Percentiles rank a stretch among this genome's conserved stretches.
These are phyloP conservation scores for Thielaviopsis populi DNA, from an alignment of 2,329 filamentous ascomycete genomes.

Conservation along the genomic window DNA sequence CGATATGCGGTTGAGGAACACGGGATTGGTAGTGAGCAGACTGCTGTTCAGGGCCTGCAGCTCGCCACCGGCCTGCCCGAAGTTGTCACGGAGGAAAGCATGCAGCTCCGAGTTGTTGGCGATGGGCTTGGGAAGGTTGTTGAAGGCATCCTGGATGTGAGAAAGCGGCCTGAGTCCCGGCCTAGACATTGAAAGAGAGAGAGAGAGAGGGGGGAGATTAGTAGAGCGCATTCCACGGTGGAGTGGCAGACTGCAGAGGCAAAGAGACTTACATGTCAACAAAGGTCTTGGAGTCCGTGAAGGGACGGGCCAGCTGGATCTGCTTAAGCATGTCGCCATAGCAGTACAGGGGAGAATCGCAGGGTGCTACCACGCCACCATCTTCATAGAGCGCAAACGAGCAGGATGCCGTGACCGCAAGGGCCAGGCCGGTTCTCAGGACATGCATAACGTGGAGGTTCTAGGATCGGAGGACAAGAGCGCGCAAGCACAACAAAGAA, in stretches of 20 bases:
- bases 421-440: neutral
- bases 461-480: neutral
- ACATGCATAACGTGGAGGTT: neutral
- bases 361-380: slow-evolving; percentile 46
- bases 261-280: slow-evolving; percentile 44
- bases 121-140: slow-evolving; percentile 43
- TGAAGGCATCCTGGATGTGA: slow-evolving; percentile 47
- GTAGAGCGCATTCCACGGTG: neutral
- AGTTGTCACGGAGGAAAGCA: slow-evolving; percentile 46
- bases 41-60: slow-evolving; percentile 37
- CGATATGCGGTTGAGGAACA: slow-evolving; percentile 41
- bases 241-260: neutral
- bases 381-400: slow-evolving; percentile 39
- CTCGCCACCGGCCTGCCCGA: slow-evolving; percentile 48
- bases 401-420: slow-evolving; percentile 9
- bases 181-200: slow-evolving; percentile 23
- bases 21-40: slow-evolving; percentile 39
- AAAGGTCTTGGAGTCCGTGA: slow-evolving; percentile 55
- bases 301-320: slow-evolving; percentile 48
- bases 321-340: slow-evolving; percentile 47
- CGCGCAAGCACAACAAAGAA: neutral
- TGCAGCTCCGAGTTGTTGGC: slow-evolving; percentile 47
- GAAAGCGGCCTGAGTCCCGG: slow-evolving; percentile 44
- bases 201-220: slow-evolving; percentile 17
- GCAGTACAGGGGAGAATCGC: slow-evolving; percentile 54